Evolutionary conservation across 2,329 filamentous ascomycete species (phyloP).

Genomic region (Mollisiaceae sp.): DNA sequence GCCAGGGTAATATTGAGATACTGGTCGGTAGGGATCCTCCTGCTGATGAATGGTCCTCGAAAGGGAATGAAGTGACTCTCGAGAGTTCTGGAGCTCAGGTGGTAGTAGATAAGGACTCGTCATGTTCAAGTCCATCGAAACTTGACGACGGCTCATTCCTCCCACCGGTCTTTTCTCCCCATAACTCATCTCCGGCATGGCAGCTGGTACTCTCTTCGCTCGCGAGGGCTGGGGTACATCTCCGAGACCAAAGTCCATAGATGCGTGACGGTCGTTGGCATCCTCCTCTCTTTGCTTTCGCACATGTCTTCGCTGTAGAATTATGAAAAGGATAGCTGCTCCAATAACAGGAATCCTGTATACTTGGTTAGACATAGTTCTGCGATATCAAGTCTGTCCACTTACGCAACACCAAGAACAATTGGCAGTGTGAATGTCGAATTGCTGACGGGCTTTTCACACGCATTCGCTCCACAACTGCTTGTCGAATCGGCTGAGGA

Average conservation of each 20-base stretch:
- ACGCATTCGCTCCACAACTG: slow-evolving; percentile 50
- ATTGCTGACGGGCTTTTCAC: slow-evolving; percentile 63
- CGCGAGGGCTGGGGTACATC: slow-evolving; percentile 47
- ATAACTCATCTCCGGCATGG: slow-evolving; percentile 16
- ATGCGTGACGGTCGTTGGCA: slow-evolving; percentile 83
- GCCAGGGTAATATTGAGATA: slow-evolving; percentile 60
- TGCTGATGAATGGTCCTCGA: slow-evolving; percentile 74
- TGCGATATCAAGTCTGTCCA: slow-evolving; percentile 35
- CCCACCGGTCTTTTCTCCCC: slow-evolving; percentile 44
- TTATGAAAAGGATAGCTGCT: slow-evolving; percentile 70
- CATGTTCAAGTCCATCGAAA: slow-evolving; percentile 70
- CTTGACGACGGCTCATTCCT: slow-evolving; percentile 52
- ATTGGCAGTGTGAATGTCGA: slow-evolving; percentile 68
- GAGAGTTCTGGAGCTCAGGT: slow-evolving; percentile 76
- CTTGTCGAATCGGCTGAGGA: slow-evolving; percentile 33
- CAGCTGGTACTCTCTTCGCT: slow-evolving; percentile 23
- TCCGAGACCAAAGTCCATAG: slow-evolving; percentile 87
- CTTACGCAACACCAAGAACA: slow-evolving; percentile 73
- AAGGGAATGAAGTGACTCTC: slow-evolving; percentile 85
- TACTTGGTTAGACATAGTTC: neutral
- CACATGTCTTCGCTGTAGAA: slow-evolving; percentile 79
- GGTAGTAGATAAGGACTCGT: slow-evolving; percentile 95
- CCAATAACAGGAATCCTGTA: slow-evolving; percentile 75
- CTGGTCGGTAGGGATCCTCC: slow-evolving; percentile 83
- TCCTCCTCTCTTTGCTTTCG: slow-evolving; percentile 78